Base-by-base conservation (phyloP, 2,329 filamentous ascomycete genomes). In the Septoria linicola region DNA sequence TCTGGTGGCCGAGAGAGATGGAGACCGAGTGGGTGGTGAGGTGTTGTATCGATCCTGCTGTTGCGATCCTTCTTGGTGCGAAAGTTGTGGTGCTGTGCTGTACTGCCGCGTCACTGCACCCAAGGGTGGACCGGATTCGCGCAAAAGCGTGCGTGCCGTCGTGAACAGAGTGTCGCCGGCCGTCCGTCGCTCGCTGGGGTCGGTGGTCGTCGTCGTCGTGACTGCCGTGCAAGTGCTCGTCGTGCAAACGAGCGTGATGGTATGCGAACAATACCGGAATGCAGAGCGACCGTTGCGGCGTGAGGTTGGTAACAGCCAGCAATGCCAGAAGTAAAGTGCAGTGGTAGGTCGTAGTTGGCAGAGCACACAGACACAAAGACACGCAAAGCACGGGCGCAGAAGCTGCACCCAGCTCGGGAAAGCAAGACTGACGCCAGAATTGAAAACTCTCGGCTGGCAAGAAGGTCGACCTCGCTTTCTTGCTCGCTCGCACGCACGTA, bases 211-310 rank as follows among this genome's bases (percentile, higher is more conserved):
- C 10, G 49, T 30, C 37, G 42, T 31, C 32, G 41, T 17, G 11
- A 27, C 20, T 14, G 27, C 20, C 21, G 43, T 30, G 21, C 39
- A 37, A 41, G 46, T 41, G 47, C 48, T 36, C 41, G 50, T 30
- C 27, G 52, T 31, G 32, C 40, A 55, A 62, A 59, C 60, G 60
- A 62, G 58, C 56, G 60, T 58, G 53, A 49, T 58, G 60, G 59
- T 55, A 58, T 58, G 53, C 55, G 51, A 61, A 52, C 56, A 54
- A 59, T 56, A 59, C 37, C 66, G 59, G 50, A 49, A 50, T 41
- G 55, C 49, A 51, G 49, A 42, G 27, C 41, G 17, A 25, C 40
- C 21, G 46, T 44, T 27, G 51, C 27, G 50, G 16, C 36, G 47
- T 41, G 48, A n/a, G 41, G 43, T 40, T 32, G 51, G 50, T 23